Evolutionary conservation across 148 eudicot species (phyloP).

Genomic region (Spergularia marina): DNA sequence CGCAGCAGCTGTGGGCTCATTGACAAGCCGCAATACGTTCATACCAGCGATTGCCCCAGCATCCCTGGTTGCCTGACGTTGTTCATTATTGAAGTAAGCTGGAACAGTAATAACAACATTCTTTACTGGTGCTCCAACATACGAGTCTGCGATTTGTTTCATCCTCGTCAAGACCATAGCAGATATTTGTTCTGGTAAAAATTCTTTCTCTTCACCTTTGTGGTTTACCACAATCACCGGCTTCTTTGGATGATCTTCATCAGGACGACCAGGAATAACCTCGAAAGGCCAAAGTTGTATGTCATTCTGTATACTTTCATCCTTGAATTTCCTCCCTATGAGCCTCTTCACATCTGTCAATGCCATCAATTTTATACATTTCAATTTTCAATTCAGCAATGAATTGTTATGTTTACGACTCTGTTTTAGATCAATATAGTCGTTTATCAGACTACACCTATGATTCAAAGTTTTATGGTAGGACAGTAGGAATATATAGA

Average conservation of each 20-base stretch:
- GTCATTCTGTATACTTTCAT: background rate
- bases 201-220: background rate
- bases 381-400: too few species aligned
- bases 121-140: background rate
- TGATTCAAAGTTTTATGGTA: too few species aligned
- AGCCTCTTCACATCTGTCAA: constrained; percentile 14
- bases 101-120: constrained; percentile 7
- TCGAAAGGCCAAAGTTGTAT: constrained; percentile 11
- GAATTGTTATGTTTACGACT: too few species aligned
- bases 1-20: constrained; percentile 25
- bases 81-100: background rate
- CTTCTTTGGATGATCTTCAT: background rate
- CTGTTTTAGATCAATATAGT: too few species aligned
- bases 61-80: constrained; percentile 6
- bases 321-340: constrained; percentile 11
- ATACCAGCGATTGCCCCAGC: constrained; percentile 13
- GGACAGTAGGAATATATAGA: too few species aligned
- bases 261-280: background rate
- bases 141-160: constrained; percentile 6
- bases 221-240: background rate
- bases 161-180: constrained; percentile 2
- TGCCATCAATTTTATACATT: too few species aligned
- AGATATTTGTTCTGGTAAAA: constrained; percentile 10
- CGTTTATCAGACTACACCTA: too few species aligned
- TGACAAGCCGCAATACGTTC: constrained; percentile 5